Percentiles rank a stretch among this genome's conserved stretches.
Conservation (phyloP, 306 rosid species). For the Cucurbita maxima region DNA sequence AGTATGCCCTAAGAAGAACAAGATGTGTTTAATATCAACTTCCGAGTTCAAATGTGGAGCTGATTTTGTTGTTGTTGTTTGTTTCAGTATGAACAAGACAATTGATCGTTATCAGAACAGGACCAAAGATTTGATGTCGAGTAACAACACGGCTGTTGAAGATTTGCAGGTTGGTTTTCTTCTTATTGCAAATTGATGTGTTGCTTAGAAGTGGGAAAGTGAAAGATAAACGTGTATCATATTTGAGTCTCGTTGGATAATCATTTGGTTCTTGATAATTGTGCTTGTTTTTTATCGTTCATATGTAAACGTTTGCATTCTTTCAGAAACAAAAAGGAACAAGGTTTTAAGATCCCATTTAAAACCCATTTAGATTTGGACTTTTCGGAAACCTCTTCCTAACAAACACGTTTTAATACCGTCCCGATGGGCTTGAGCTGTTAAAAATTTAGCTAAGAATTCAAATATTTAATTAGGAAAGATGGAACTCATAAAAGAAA, state of each 20-base stretch:
- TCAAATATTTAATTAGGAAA: too few species aligned
- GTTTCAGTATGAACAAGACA: conserved; percentile 49
- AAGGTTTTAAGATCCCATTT: too few species aligned
- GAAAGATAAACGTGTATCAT: not conserved
- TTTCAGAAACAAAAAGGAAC: too few species aligned
- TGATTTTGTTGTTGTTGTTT: conserved; percentile 19
- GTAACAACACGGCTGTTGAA: conserved; percentile 18
- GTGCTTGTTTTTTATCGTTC: not conserved
- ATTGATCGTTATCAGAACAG: conserved; percentile 63
- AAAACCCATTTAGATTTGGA: too few species aligned
- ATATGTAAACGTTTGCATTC: too few species aligned
- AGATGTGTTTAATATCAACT: not conserved
- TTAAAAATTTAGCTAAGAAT: too few species aligned
- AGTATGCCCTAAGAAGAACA: not conserved
- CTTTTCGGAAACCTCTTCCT: too few species aligned
- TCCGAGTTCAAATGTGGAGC: not conserved
- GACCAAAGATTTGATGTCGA: conserved; percentile 27
- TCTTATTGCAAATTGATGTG: not conserved
- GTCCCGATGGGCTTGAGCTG: too few species aligned
- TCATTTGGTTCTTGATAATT: not conserved
- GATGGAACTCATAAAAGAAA: too few species aligned
- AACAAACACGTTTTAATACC: too few species aligned
- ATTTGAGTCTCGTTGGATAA: not conserved
- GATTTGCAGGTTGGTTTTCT: conserved; percentile 27
- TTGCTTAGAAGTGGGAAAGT: not conserved